Percentiles rank a stretch among this genome's conserved stretches.
Conservation (phyloP, 345 rosid species). For the Kernera saxatilis region DNA sequence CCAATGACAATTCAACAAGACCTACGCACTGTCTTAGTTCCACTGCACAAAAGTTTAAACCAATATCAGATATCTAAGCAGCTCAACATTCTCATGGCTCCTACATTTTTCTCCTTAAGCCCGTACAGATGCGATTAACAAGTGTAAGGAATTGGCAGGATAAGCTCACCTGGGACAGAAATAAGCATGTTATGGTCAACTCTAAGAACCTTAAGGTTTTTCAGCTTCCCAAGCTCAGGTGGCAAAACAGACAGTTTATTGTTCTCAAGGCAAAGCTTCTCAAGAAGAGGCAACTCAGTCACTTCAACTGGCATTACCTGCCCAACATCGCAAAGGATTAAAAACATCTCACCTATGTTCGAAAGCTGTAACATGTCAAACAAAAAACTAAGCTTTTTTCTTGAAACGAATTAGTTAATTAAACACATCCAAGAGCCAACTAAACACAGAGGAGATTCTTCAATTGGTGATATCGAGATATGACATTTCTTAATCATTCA, state of each 20-base stretch:
- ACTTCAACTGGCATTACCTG: constrained; percentile 85
- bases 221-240: constrained; percentile 81
- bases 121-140: neutral
- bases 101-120: neutral
- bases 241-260: constrained; percentile 77
- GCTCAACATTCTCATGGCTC: neutral
- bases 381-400: neutral
- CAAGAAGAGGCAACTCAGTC: constrained; percentile 71
- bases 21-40: constrained; percentile 87
- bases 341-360: neutral
- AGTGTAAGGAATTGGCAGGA: neutral
- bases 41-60: constrained; percentile 46
- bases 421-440: too few relatives aligned
- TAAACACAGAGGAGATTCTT: neutral
- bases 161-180: constrained; percentile 84
- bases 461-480: neutral
- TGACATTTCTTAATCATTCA: neutral
- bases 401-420: too few relatives aligned
- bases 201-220: constrained; percentile 62
- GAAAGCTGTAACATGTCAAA: neutral
- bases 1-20: constrained; percentile 84
- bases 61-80: constrained; percentile 15
- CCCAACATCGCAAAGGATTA: neutral
- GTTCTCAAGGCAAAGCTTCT: constrained; percentile 82
- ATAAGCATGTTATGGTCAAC: constrained; percentile 74